Conservation (phyloP, 176 grass and related monocot species). For the Oryza rufipogon region DNA sequence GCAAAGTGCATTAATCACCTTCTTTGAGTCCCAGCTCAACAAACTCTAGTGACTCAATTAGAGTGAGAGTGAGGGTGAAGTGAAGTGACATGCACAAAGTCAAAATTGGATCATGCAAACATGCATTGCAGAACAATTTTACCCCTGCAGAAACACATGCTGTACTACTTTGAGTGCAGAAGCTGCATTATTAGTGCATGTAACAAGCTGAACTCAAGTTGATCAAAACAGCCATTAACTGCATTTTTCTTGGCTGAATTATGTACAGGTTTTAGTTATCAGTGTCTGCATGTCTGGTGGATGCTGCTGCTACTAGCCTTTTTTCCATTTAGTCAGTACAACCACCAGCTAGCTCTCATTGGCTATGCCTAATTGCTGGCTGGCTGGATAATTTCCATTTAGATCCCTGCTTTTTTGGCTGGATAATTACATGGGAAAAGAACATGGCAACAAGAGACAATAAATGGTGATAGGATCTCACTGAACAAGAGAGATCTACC, state of each 20-base stretch:
- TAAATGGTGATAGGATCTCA: slow-evolving; percentile 37
- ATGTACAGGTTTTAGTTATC: background rate
- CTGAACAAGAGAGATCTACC: slow-evolving; percentile 11
- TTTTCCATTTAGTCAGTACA: background rate
- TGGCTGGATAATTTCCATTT: background rate
- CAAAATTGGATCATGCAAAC: slow-evolving; percentile 19
- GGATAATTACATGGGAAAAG: slow-evolving; percentile 35
- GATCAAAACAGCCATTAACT: background rate
- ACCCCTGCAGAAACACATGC: background rate
- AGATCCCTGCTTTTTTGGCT: slow-evolving; percentile 18
- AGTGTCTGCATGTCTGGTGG: slow-evolving; percentile 24
- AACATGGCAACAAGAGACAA: slow-evolving; percentile 34
- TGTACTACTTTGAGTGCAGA: slow-evolving; percentile 40
- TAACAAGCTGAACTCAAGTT: background rate
- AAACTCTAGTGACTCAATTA: background rate
- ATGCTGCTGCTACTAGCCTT: background rate
- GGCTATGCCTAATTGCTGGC: slow-evolving; percentile 25
- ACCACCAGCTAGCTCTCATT: slow-evolving; percentile 2
- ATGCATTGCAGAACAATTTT: slow-evolving; percentile 27
- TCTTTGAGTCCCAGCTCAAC: slow-evolving; percentile 46
- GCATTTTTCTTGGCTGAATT: background rate
- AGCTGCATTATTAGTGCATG: background rate
- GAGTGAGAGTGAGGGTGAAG: slow-evolving; percentile 30
- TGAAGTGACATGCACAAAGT: slow-evolving; percentile 8
- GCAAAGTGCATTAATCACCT: background rate